Evolutionary conservation across 495 filamentous ascomycete genomes (phyloP).

Genomic region (Hypoxylon trugodes): DNA sequence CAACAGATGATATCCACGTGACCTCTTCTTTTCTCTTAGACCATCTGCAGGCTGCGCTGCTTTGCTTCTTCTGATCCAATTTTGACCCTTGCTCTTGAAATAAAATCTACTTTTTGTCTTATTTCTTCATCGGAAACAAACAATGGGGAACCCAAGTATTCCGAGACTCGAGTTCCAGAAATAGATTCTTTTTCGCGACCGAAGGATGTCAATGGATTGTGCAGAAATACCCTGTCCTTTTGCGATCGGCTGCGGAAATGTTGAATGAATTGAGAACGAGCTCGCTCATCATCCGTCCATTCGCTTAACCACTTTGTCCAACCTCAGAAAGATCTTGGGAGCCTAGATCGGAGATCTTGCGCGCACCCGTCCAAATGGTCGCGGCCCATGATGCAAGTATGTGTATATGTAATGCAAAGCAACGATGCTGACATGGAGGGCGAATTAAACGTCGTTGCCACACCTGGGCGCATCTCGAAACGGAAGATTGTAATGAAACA

Average conservation of each 20-base stretch:
- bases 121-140: not conserved
- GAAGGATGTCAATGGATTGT: not conserved
- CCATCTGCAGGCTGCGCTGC: not conserved
- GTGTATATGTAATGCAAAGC: not conserved
- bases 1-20: conserved; percentile 30
- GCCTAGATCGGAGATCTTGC: conserved; percentile 22
- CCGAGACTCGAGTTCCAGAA: not conserved
- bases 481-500: conserved; percentile 26
- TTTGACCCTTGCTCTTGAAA: no score
- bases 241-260: not conserved
- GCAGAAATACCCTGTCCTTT: not conserved
- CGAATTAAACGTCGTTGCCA: conserved; percentile 31
- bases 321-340: conserved; percentile 3
- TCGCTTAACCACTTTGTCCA: no score
- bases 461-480: conserved; percentile 23
- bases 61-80: not conserved
- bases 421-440: conserved; percentile 12
- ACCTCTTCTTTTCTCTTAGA: conserved; percentile 8
- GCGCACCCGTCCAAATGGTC: conserved; percentile 17
- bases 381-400: not conserved
- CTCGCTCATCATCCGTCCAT: no score
- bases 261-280: conserved; percentile 11
- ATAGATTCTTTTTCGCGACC: not conserved
- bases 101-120: no score
- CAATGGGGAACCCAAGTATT: not conserved